Conservation (phyloP, 495 filamentous ascomycete species). For the Daldinia caldariorum region DNA sequence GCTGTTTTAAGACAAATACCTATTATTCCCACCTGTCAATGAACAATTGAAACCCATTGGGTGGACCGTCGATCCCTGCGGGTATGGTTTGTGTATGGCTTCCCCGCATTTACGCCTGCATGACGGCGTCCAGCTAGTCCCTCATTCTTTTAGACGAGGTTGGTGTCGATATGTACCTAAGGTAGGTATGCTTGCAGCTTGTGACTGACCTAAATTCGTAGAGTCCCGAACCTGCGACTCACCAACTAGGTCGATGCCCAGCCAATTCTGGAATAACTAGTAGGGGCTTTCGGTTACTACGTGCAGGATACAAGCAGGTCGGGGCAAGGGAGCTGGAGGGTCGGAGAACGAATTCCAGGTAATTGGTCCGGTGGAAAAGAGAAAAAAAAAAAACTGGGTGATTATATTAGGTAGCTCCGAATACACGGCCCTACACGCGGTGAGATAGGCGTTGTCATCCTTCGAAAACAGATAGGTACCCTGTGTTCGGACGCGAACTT, state of each 20-base stretch:
- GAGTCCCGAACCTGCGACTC: conserved; percentile 27
- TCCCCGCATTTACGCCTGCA: conserved; percentile 43
- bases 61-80: conserved; percentile 44
- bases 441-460: conserved; percentile 22
- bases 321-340: conserved; percentile 37
- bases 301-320: conserved; percentile 27
- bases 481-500: conserved; percentile 16
- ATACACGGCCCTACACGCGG: conserved; percentile 26
- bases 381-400: no score
- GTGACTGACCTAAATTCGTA: conserved; percentile 42
- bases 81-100: conserved; percentile 33
- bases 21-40: conserved; percentile 32
- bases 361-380: conserved; percentile 34
- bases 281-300: conserved; percentile 40
- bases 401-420: conserved; percentile 23
- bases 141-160: conserved; percentile 17
- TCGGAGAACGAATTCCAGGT: conserved; percentile 33
- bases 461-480: conserved; percentile 10
- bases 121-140: conserved; percentile 27
- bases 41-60: conserved; percentile 16
- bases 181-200: conserved; percentile 25
- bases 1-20: conserved; percentile 32
- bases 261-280: conserved; percentile 22
- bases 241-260: conserved; percentile 19
- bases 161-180: conserved; percentile 7